phyloP scores from a whole-genome alignment of 148 eudicot species.

The Dysphania ambrosioides region DNA sequence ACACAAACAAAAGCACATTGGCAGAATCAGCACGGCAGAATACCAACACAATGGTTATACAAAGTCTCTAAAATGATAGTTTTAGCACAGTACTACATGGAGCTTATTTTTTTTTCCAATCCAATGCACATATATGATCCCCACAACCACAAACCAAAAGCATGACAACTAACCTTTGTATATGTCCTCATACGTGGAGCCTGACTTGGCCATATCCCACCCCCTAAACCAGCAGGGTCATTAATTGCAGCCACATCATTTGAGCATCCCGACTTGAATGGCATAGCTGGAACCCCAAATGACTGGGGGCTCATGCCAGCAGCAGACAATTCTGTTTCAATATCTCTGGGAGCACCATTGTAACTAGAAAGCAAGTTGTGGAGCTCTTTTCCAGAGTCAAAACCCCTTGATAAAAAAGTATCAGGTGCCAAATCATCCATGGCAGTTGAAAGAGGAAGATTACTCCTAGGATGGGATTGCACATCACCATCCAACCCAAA shows the following conservation, averaged over 20 bases:
- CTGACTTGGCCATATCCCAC: conserved; percentile 76
- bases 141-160: background rate
- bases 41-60: background rate
- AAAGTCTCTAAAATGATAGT: too few species aligned
- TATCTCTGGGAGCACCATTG: conserved; percentile 56
- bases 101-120: too few species aligned
- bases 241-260: conserved; percentile 56
- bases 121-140: too few species aligned
- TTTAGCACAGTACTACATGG: too few species aligned
- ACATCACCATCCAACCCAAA: conserved; percentile 72
- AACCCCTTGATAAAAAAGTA: conserved; percentile 85
- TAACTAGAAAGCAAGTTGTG: conserved; percentile 72
- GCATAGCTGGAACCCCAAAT: conserved; percentile 69
- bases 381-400: conserved; percentile 83
- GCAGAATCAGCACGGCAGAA: too few species aligned
- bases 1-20: background rate
- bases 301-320: conserved; percentile 74
- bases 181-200: conserved; percentile 89
- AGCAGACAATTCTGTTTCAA: conserved; percentile 77
- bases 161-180: conserved; percentile 60
- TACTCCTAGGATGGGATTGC: conserved; percentile 61
- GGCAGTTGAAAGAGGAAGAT: conserved; percentile 48
- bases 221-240: conserved; percentile 56
- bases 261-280: conserved; percentile 76
- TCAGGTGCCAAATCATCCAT: conserved; percentile 74